Base-by-base conservation (phyloP, 768 basidiomycete species). In the Kwoniella botswanensis region DNA sequence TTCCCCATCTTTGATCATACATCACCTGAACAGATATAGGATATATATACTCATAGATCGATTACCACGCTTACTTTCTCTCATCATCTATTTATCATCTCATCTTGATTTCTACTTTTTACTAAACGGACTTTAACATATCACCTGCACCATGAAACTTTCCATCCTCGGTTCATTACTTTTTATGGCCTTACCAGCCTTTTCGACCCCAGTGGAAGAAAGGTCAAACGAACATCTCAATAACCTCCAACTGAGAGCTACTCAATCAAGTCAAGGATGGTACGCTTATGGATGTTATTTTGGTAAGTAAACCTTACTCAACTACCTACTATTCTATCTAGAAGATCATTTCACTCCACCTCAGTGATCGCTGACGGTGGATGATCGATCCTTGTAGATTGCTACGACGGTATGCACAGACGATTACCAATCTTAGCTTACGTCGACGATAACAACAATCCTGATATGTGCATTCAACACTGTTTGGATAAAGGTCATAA, bases 281-380 rank as follows among this genome's bases (percentile, higher is more conserved):
- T 74, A 71, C 58, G 59, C 73, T 42, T 74, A 71, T 63, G 73
- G 73, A 10, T 74, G 73, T 65, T 74, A 74, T 65, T 66, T 62
- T 55, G 73, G 73, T 74, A 18, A 57, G 69, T 68, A 24, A n/a
- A 12, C 10, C 42, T 3, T 7, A 12, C 22, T 56, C 35, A 26
- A 18, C 24, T 17, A 42, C 17, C 15, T 52, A 55, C 1, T 17
- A n/a, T 54, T 10, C 24, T 35, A 57, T 55, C 15, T 11, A 15
- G 15, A 2, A 26, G 26, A 26, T 26, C 26, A 26, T 26, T 26
- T 4, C 26, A 26, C 4, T 26, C 26, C 26, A 26, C 26, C 26
- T 26, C 26, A 26, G 2, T 26, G 26, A 26, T 26, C 26, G 26
- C 26, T 26, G 26, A 26, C 4, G 26, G 4, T 26, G 2, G 4